Conservation (phyloP, 106 monocot species). For the Platanthera guangdongensis region DNA sequence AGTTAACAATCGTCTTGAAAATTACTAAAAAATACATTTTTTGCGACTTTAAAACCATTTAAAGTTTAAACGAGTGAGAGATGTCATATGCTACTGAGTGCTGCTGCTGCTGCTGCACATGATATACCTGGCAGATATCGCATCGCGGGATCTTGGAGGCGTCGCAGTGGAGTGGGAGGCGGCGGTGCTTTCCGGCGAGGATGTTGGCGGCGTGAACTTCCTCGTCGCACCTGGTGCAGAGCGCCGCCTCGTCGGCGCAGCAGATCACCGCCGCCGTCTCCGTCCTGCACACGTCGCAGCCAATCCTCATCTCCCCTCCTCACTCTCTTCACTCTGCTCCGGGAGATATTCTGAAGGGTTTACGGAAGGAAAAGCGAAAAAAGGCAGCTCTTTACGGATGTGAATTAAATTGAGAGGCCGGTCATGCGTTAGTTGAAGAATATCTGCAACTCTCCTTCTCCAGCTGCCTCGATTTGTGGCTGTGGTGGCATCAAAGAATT, state of each 20-base stretch:
- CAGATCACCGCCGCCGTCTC: conserved; percentile 67
- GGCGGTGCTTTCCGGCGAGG: conserved; percentile 93
- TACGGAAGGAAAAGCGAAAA: background rate
- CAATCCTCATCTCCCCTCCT: conserved; percentile 61
- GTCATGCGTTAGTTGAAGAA: background rate
- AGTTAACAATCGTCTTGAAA: too few relatives aligned
- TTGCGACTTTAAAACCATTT: background rate
- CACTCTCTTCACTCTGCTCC: background rate
- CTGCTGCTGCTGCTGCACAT: background rate
- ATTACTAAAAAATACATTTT: background rate
- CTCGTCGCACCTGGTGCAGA: conserved; percentile 64
- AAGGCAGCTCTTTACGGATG: background rate
- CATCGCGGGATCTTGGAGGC: conserved; percentile 56
- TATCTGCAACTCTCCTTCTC: background rate
- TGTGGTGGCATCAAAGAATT: background rate
- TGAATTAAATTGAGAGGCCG: background rate
- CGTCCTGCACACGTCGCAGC: conserved; percentile 71
- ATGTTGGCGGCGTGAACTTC: conserved; percentile 88
- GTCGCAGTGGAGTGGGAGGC: conserved; percentile 52
- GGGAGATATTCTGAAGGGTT: background rate
- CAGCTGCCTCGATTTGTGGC: background rate
- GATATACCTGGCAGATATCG: conserved; percentile 59
- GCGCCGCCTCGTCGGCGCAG: conserved; percentile 95
- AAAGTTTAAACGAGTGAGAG: background rate
- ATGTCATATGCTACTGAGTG: too few relatives aligned